Evolutionary conservation across 352 stramenopile genomes (phyloP).

Genomic region (Globisporangium polare): DNA sequence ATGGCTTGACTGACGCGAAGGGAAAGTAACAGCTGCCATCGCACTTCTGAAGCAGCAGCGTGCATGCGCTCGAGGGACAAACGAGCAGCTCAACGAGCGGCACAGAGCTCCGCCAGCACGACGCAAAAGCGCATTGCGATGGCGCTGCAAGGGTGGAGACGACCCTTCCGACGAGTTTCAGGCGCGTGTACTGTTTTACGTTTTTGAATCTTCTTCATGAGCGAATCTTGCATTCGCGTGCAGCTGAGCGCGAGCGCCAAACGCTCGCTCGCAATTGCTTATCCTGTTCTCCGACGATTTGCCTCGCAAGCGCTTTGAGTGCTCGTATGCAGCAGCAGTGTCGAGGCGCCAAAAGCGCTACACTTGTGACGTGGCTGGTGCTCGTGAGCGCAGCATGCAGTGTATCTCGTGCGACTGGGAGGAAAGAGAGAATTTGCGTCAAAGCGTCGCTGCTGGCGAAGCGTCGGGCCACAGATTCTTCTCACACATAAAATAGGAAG

Average conservation of each 20-base stretch:
- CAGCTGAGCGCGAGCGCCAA: not conserved
- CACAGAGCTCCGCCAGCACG: not conserved
- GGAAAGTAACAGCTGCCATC: not conserved
- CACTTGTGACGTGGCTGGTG: not conserved
- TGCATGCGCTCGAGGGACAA: too few relatives aligned
- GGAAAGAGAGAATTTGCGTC: not conserved
- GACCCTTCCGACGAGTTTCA: not conserved
- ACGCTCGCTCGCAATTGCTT: not conserved
- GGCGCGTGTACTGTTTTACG: not conserved
- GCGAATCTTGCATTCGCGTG: constrained; percentile 3
- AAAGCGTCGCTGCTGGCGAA: constrained; percentile 1
- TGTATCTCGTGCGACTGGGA: not conserved
- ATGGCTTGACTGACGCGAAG: constrained; percentile 1
- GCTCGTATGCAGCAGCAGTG: too few relatives aligned
- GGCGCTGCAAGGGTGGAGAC: not conserved
- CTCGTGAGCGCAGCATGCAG: not conserved
- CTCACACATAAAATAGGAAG: not conserved
- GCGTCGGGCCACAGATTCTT: constrained; percentile 1
- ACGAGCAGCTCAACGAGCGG: not conserved
- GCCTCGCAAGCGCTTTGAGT: not conserved
- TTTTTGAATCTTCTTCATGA: constrained; percentile 12
- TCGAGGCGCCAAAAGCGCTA: too few relatives aligned
- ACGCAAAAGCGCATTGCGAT: not conserved
- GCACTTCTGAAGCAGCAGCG: too few relatives aligned
- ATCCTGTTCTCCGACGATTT: not conserved